phyloP scores from a whole-genome alignment of 345 rosid genomes.

The Citrus trifoliata region DNA sequence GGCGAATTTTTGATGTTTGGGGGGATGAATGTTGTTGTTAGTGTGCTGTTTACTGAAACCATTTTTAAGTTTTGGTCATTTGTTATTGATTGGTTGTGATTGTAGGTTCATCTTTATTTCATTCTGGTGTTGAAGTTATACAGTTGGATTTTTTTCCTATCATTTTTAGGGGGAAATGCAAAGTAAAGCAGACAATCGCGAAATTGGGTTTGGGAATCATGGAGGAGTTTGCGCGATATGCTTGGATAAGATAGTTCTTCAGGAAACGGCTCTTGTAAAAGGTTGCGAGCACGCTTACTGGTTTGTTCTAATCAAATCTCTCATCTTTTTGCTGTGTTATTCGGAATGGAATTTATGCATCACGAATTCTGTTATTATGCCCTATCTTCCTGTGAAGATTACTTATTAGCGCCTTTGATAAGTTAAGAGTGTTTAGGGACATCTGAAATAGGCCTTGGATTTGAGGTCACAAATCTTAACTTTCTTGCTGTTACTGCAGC shows the following conservation, averaged over 20 bases:
- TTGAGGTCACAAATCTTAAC: background rate
- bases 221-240: constrained; percentile 86
- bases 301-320: constrained; percentile 40
- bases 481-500: background rate
- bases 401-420: background rate
- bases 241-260: constrained; percentile 71
- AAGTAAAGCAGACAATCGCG: constrained; percentile 20
- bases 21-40: background rate
- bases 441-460: background rate
- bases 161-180: constrained; percentile 44
- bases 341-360: background rate
- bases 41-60: background rate
- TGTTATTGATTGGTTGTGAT: background rate
- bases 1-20: background rate
- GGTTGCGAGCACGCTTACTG: constrained; percentile 99
- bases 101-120: background rate
- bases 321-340: background rate
- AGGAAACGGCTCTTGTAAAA: constrained; percentile 88
- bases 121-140: background rate
- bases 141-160: background rate
- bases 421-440: background rate
- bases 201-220: constrained; percentile 51
- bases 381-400: background rate
- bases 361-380: background rate
- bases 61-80: background rate